Base-by-base conservation (phyloP, 2,329 filamentous ascomycete genomes). In the Venturia nashicola region DNA sequence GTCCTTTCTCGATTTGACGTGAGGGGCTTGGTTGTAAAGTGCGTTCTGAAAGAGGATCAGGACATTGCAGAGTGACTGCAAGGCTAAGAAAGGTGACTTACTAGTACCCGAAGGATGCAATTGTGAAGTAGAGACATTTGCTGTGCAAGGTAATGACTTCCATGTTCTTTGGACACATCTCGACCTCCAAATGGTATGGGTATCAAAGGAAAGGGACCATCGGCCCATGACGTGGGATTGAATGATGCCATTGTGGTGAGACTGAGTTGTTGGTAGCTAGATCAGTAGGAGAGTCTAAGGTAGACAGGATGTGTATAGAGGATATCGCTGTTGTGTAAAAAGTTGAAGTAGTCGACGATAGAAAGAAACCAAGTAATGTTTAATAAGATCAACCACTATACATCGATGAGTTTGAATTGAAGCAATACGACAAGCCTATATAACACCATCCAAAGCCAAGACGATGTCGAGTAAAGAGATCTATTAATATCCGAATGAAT, bases 21-120 rank as follows among this genome's bases (percentile, higher is more conserved):
- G 66, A 36, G 67, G 63, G 16, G 70, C 69, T 68, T 72, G 72
- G 62, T 69, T 67, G 66, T 73, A 75, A 54, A 76, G 71, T 54
- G 69, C 67, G 68, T 75, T 75, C 20, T 54, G n/a, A 5, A 54
- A 12, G 20, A 32, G 20, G 23, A 9, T 54, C 12, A 54, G 14
- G 20, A 20, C 4, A 7, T 9, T 54, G 48, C 48, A 32, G 9
- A 9, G 9, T 6, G 2, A 32, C 20, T 20, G 9, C 12, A 14
- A 16, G 20, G 20, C 20, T 32, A 14, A 12, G 2, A 32, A 27
- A 7, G 27, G 5, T n/a, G 9, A 54, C 48, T 54, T 32, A 54
- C 48, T 27, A 75, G 68, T 5, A 71, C 70, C n/a, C 74, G 71
- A 32, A 76, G 68, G 3, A 76, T 70, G 60, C 68, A 67, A 63